Evolutionary conservation across 768 basidiomycete species (phyloP), one percentile per base, ranked within the genome.

Genomic region (Agaricus subrufescens): DNA sequence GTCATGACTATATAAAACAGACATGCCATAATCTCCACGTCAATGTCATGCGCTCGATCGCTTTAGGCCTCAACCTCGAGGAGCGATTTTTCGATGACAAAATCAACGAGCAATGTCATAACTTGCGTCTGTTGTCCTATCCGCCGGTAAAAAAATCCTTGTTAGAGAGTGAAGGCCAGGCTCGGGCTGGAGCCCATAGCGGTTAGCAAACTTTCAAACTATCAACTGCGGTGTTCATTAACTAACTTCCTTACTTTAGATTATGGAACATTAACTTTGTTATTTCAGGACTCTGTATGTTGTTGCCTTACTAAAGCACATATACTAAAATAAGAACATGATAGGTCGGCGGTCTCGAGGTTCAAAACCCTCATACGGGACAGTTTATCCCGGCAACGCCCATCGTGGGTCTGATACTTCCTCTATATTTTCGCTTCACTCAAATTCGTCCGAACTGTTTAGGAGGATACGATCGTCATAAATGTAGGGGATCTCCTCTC

Each of bases 21-120:
- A 85, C 78, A 38, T 91, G 90, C 70, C 89, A 92, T 59, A 75
- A 84, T 54, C 76, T 93, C 47, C 91, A 93, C 65, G 74, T 79
- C 3, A 65, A 80, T 49, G 83, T 94, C 42, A 93, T 95, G 90
- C 80, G 87, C n/a, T 85, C 91, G 3, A 83, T 95, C 62, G 93
- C 92, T 1, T 69, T 93, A 12, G 92, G 91, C 3, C 75, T 94
- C 38, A 80, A 82, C 31, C 79, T 94, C 26, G 75, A 83, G 4
- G 89, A 91, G 66, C 61, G 65, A 29, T 94, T 84, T 70, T 94
- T 95, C 53, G 89, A 93, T 64, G 67, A 76, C 46, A 86, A 83
- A 69, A 83, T 91, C 38, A 66, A 90, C 62, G 82, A 89, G 59
- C 86, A 91, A 69, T 84, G 77, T 60, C 91, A 94, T 65, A 94